These are phyloP conservation scores for Xerocomellus chrysenteron DNA, from an alignment of 768 basidiomycete genomes.

Conservation along the genomic window DNA sequence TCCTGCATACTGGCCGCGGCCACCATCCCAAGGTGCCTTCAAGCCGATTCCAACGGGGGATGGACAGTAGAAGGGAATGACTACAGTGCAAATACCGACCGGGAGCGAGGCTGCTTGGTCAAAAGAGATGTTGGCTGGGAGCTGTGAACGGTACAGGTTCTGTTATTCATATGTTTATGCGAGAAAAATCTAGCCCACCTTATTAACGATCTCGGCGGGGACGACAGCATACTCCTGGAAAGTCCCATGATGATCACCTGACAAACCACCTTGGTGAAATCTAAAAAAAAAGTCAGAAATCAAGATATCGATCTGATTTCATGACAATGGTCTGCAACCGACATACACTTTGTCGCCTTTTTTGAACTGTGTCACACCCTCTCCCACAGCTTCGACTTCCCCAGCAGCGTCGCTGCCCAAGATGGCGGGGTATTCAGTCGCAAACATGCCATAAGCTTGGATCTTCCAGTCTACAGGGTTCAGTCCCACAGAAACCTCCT, in stretches of 20 bases:
- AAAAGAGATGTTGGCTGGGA: slow-evolving; percentile 33
- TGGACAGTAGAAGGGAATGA: slow-evolving; percentile 33
- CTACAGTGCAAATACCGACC: slow-evolving; percentile 31
- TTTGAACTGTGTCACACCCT: slow-evolving; percentile 37
- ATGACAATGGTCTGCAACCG: not conserved
- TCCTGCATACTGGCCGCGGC: slow-evolving; percentile 27
- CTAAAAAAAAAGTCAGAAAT: slow-evolving; percentile 1
- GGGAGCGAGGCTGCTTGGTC: slow-evolving; percentile 38
- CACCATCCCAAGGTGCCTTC: slow-evolving; percentile 37
- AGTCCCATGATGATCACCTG: slow-evolving; percentile 1
- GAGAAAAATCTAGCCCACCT: not conserved
- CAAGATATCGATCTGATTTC: not conserved
- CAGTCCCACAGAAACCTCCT: slow-evolving; percentile 39
- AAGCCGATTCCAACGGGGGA: slow-evolving; percentile 29
- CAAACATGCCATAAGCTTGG: not conserved
- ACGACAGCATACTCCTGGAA: slow-evolving; percentile 31
- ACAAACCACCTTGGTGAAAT: slow-evolving; percentile 17
- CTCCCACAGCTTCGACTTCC: slow-evolving; percentile 38
- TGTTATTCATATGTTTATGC: not conserved
- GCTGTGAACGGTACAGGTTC: slow-evolving; percentile 25
- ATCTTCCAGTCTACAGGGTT: slow-evolving; percentile 46
- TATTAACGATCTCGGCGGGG: slow-evolving; percentile 21
- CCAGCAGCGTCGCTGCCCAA: slow-evolving; percentile 42
- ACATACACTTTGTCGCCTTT: slow-evolving; percentile 33
- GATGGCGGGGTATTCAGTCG: slow-evolving; percentile 34